Evolutionary conservation across 305 asterid species (phyloP).

Genomic region (Solanum chacoense): DNA sequence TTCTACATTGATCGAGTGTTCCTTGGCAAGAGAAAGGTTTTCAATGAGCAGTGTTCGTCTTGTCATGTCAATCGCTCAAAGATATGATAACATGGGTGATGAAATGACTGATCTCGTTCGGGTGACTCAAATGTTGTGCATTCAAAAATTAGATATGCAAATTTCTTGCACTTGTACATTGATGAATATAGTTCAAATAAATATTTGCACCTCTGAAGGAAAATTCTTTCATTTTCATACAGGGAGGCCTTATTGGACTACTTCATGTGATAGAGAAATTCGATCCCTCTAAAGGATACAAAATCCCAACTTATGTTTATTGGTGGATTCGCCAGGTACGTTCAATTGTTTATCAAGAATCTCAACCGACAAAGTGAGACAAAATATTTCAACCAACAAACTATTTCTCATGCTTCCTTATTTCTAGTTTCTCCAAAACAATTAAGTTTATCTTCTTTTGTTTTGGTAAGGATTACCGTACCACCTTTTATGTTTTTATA

Average conservation of each 20-base stretch:
- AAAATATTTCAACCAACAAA: not conserved
- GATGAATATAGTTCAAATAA: not conserved
- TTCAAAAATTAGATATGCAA: not conserved
- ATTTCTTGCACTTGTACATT: not conserved
- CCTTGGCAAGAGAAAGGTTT: conserved; percentile 85
- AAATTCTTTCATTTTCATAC: conserved; percentile 12
- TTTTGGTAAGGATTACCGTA: not conserved
- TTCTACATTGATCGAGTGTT: conserved; percentile 52
- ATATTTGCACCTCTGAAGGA: not conserved
- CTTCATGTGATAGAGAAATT: conserved; percentile 91
- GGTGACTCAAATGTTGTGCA: conserved; percentile 27
- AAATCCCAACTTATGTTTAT: conserved; percentile 89
- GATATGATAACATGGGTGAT: conserved; percentile 87
- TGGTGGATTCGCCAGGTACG: conserved; percentile 98
- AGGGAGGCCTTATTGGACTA: conserved; percentile 86
- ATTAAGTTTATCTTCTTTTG: not conserved
- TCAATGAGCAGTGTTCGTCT: conserved; percentile 94
- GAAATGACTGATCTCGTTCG: conserved; percentile 89
- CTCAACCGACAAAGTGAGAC: not conserved
- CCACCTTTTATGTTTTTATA: not conserved
- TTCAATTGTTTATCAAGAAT: not conserved
- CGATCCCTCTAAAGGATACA: conserved; percentile 85
- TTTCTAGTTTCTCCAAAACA: not conserved
- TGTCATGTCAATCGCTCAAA: conserved; percentile 90
- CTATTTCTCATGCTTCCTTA: not conserved